Evolutionary conservation across 495 filamentous ascomycete genomes (phyloP).

Genomic region (Evernia prunastri): DNA sequence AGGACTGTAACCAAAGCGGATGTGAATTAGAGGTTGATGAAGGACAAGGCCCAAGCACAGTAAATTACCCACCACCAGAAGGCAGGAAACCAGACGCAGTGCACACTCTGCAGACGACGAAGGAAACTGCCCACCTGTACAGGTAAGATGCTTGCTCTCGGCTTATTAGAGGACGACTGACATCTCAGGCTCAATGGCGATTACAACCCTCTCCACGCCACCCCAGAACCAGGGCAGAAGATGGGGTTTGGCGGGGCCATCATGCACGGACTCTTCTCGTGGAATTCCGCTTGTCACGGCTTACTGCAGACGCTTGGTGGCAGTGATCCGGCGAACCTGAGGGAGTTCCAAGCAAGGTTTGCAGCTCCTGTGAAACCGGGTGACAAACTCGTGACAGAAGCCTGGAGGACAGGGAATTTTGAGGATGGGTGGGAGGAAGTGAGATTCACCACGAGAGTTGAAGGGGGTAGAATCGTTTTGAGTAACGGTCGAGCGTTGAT

Average conservation of each 20-base stretch:
- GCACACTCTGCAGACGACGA: conserved; percentile 59
- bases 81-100: conserved; percentile 67
- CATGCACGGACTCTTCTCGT: conserved; percentile 81
- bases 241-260: conserved; percentile 89
- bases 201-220: conserved; percentile 86
- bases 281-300: conserved; percentile 75
- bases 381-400: conserved; percentile 44
- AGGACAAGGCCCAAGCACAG: conserved; percentile 54
- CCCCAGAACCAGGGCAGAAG: conserved; percentile 72
- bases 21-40: neutral
- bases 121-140: conserved; percentile 68
- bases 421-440: conserved; percentile 71
- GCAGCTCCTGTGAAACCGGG: conserved; percentile 75
- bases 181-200: conserved; percentile 66
- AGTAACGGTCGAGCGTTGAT: conserved; percentile 79
- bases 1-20: neutral
- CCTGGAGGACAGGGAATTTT: conserved; percentile 49
- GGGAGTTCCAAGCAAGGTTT: conserved; percentile 82
- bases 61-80: conserved; percentile 67
- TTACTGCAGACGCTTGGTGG: conserved; percentile 65
- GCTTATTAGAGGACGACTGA: conserved; percentile 13
- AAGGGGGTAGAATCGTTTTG: conserved; percentile 68
- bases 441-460: conserved; percentile 64
- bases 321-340: conserved; percentile 70
- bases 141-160: conserved; percentile 34